Base-by-base conservation (phyloP, 352 stramenopile species). In the Halophytophthora polymorphica region DNA sequence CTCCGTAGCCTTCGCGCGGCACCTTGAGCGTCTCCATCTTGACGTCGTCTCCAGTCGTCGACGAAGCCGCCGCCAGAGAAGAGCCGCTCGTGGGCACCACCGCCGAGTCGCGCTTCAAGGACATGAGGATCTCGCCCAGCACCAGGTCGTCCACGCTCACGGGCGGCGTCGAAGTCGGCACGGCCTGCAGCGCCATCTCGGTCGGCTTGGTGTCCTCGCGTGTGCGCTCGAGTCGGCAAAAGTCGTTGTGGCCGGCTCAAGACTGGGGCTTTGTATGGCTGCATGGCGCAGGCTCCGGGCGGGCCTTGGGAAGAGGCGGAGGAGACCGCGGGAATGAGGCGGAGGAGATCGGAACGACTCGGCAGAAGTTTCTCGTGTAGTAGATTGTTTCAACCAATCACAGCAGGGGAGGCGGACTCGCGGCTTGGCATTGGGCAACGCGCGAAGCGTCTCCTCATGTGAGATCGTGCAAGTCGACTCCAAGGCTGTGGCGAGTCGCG, bases 101-200 rank as follows among this genome's bases (percentile, higher is more conserved):
- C 17, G 71, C 61, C 2, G 64, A 44, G 43, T 82, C 67, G 19
- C 62, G 61, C 66, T 86, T 86, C 47, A 90, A 74, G 22, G 79
- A 82, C 58, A 90, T 82, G 61, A 90, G 79, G 63, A 90, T 90
- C 65, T 90, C 76, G 33, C 79, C 74, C 62, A 86, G 85, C 31
- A 80, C 73, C 54, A 90, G 51, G 53, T 88, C 79, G 50, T 90
- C 79, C 11, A 65, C 63, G 47, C 58, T 88, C 43, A 90, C 61
- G 1, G 48, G 50, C 4, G 44, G 15, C 4, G 50, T 13, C 14
- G 42, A 23, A 11, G 22, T 13, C 13, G 21, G 14, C 1, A 45
- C 36, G 12, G 17, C 25, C 3, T 37, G 36, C 18, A 45, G 40
- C 19, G 56, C 51, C 56, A 65, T 67, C 33, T 25, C 6, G 50